Percentiles rank a stretch among this genome's conserved stretches.
Evolutionary conservation across 2,329 filamentous ascomycete species (phyloP).

Genomic region (Alternaria incomplexa): DNA sequence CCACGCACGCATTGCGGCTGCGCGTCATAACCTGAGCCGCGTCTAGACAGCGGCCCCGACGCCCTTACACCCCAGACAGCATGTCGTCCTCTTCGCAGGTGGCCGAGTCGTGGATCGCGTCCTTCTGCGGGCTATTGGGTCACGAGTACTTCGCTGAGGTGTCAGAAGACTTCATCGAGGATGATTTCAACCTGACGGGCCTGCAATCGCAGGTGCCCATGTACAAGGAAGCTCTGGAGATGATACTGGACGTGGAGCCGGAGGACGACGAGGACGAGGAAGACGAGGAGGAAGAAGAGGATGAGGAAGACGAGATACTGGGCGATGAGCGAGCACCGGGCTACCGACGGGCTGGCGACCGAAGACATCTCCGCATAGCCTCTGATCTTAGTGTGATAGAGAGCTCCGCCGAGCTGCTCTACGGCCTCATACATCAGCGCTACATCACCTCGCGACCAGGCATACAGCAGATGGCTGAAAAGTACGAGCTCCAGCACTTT

Average conservation of each 20-base stretch:
- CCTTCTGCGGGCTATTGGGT: slow-evolving; percentile 92
- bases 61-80: slow-evolving; percentile 12
- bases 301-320: slow-evolving; percentile 55
- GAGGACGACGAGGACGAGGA: slow-evolving; percentile 90
- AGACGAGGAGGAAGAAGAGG: slow-evolving; percentile 69
- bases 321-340: slow-evolving; percentile 64
- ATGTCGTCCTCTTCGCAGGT: slow-evolving; percentile 66
- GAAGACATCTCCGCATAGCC: slow-evolving; percentile 83
- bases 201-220: slow-evolving; percentile 94
- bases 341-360: slow-evolving; percentile 53
- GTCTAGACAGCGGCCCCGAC: slow-evolving; percentile 21
- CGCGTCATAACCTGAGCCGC: slow-evolving; percentile 24
- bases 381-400: slow-evolving; percentile 96
- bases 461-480: slow-evolving; percentile 99
- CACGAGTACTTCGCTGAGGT: slow-evolving; percentile 99
- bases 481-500: slow-evolving; percentile 97
- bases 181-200: slow-evolving; percentile 98
- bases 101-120: slow-evolving; percentile 94
- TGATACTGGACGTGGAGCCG: slow-evolving; percentile 98
- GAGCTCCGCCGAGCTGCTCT: slow-evolving; percentile 96
- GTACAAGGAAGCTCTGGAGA: slow-evolving; percentile 99
- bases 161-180: slow-evolving; percentile 98
- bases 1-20: slow-evolving; percentile 25
- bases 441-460: slow-evolving; percentile 97
- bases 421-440: slow-evolving; percentile 96